Base-by-base conservation (phyloP, 2,329 filamentous ascomycete genomes). In the Colletotrichum tanaceti region DNA sequence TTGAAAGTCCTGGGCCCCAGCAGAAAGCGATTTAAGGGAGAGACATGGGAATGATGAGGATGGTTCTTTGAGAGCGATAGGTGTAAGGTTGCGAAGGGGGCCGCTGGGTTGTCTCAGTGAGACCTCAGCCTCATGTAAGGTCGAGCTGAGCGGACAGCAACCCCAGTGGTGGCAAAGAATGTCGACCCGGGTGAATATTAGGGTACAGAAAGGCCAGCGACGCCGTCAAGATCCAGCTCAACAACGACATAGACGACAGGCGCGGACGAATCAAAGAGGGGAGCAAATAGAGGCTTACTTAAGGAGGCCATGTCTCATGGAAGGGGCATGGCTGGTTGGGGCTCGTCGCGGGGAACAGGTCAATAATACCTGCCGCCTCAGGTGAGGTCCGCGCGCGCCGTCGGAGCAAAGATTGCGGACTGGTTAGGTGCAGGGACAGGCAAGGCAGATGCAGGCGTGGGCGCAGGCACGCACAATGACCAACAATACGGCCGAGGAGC, bases 251-350 rank as follows among this genome's bases (percentile, higher is more conserved):
- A 59, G 44, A 65, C 32, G 62, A 57, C n/a, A 38, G 20, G 32
- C 5, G 38, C 39, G 20, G 24, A 24, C 35, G 49, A 14, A 38
- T 38, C 24, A 14, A n/a, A 50, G n/a, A 43, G 58, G 35, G 50
- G 35, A 50, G 43, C 46, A 60, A 43, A 46, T 38, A 20, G 38
- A 22, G 43, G 66, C 66, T 68, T 68, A 68, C 66, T 68, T 57
- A 68, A 68, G 62, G 66, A 68, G 52, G 66, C 66, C 66, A 68
- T 68, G 66, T 68, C 65, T 68, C 66, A 68, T 32, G 43, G 49
- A 65, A 44, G 65, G 9, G 32, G 43, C 66, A 68, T 61, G 55
- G 50, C 62, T 24, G 50, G 55, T 24, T 57, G 55, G 62, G 55
- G 22, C 41, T 50, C 49, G 57, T 65, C 49, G 32, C 32, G 20